Evolutionary conservation across 306 rosid species (phyloP), one percentile per base, ranked within the genome.

Genomic region (Chamaecrista fasciculata): DNA sequence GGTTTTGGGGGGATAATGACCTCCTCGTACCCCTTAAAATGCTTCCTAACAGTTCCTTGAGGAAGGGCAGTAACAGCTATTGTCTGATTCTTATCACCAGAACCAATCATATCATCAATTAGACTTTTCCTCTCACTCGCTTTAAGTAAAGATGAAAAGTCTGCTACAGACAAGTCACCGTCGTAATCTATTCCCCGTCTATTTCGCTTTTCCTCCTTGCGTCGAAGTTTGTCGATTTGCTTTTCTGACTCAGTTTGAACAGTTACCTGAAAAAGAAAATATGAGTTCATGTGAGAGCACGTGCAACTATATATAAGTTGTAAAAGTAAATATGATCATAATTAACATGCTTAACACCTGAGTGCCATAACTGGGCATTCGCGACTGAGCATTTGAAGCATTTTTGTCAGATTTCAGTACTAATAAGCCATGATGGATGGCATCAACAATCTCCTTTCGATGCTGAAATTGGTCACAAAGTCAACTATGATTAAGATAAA

Each of bases 361-460:
- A 34, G 92, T 94, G 47, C 94, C 98, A 73, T 90, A 94, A 78
- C 98, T 94, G 51, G 98, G 98, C 97, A 86, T 94, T 43, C 97
- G 88, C 66, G 84, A 76, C 84, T 94, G 98, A 72, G 94, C 72
- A 85, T 82, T 85, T 70, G 85, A 73, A 78, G 83, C 81, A 34
- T 18, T 80, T 75, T 86, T 94, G 40, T 86, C 96, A 24, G 98
- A 82, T 82, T 82, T 94, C 81, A 94, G 55, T 40, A 78, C 67
- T 55, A 60, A 71, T 68, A 90, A 74, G 49, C 97, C 98, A 64
- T 84, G 87, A 82, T 85, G 91, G 82, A 94, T 79, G 63, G 91
- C 81, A 80, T 88, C 86, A 71, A 88, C 85, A 66, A 94, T 89
- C 76, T 86, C 89, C 83, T 83, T 94, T 29, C 91, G 91, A 71